Base-by-base conservation (phyloP, 164 flowering plant species). In the Dillenia turbinata region DNA sequence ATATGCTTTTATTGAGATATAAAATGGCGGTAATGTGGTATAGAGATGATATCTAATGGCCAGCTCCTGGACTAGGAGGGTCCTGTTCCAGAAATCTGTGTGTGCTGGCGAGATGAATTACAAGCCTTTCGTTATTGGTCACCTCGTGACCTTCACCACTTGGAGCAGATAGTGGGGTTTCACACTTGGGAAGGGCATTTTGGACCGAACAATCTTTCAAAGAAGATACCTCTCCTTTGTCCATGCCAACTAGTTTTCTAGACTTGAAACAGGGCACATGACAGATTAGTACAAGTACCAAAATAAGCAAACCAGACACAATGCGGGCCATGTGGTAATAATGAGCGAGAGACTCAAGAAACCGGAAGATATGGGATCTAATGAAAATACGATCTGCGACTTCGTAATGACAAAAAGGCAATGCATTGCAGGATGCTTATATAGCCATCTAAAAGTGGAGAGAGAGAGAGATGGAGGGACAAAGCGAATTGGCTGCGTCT, bases 51-150 rank as follows among this genome's bases (percentile, higher is more conserved):
- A 33, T 33, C 56, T 57, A 59, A 53, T 66, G 52, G 9, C 69
- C 69, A 19, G 47, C 49, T 1, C 62, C 69, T 24, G 69, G 69
- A 54, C 64, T 59, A 52, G 69, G 69, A 52, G 64, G 64, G 40
- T 59, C 59, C 1, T 64, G 59, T 33, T n/a, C 50, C 46, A 66
- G 33, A 66, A n/a, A n/a, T 14, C 64, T n/a, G n/a, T n/a, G n/a
- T n/a, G n/a, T n/a, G n/a, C n/a, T n/a, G n/a, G n/a, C n/a, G n/a
- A n/a, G n/a, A n/a, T n/a, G n/a, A n/a, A n/a, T n/a, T n/a, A n/a
- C 33, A 26, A 14, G 47, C 22, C 49, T 24, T 47, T 26, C 66
- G 24, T 54, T 11, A 12, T 11, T 17, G 14, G n/a, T 17, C 13
- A 11, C 26, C 16, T 13, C 54, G 19, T 56, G 44, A 14, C 52